These are phyloP conservation scores for Talaromyces sp. DNA, from an alignment of 2,329 filamentous ascomycete genomes.

Conservation along the genomic window DNA sequence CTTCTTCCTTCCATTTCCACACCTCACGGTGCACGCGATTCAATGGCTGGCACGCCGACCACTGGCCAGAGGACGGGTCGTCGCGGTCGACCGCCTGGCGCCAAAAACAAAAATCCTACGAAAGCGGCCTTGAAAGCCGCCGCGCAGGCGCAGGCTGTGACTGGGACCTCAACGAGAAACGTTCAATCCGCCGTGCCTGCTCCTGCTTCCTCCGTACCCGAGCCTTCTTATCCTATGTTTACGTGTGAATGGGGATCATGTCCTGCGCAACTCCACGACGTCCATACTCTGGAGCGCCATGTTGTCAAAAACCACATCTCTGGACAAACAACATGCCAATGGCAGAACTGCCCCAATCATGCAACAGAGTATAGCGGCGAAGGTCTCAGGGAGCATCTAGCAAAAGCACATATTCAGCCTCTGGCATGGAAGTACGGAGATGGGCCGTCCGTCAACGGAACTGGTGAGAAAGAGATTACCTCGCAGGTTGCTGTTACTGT, in stretches of 20 bases:
- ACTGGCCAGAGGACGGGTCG: constrained; percentile 14
- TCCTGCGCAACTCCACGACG: constrained; percentile 55
- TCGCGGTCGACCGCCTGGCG: constrained; percentile 27
- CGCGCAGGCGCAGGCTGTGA: neutral
- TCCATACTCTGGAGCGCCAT: constrained; percentile 56
- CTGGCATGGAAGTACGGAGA: constrained; percentile 57
- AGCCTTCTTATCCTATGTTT: constrained; percentile 41
- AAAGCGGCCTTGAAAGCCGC: constrained; percentile 13
- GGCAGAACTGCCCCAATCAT: constrained; percentile 15
- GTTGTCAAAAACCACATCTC: constrained; percentile 51
- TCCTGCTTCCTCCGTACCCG: constrained; percentile 14
- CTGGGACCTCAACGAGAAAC: neutral
- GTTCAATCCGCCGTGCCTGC: constrained; percentile 17
- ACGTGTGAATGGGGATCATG: constrained; percentile 57
- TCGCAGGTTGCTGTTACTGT: constrained; percentile 21
- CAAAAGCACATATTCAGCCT: constrained; percentile 47
- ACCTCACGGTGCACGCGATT: neutral
- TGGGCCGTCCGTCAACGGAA: constrained; percentile 51
- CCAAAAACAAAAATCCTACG: constrained; percentile 24
- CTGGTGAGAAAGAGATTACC: constrained; percentile 46
- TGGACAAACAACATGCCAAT: constrained; percentile 26
- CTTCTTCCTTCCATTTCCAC: constrained; percentile 3
- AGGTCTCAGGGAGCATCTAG: constrained; percentile 49
- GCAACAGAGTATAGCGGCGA: constrained; percentile 22
- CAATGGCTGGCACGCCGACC: constrained; percentile 12